Base-by-base conservation (phyloP, 2,329 filamentous ascomycete genomes). In the Sporothrix mexicana region DNA sequence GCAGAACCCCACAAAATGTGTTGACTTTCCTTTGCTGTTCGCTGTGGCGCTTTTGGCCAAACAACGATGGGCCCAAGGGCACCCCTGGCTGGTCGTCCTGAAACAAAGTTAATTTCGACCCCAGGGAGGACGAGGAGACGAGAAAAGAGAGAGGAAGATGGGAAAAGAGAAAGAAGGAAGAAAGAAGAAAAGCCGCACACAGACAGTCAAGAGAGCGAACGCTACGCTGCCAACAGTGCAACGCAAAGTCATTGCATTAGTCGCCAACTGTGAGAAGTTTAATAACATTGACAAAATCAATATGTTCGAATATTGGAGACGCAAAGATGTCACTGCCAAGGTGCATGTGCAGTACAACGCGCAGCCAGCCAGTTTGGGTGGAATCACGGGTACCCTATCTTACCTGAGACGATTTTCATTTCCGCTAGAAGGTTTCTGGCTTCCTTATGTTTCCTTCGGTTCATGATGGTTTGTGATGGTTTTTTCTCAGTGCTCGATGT, bases 41-140 rank as follows among this genome's bases (percentile, higher is more conserved):
- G 30, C 30, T 36, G 61, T 66, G 61, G 61, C 61, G 61, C 61
- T 66, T 25, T 45, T 66, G 41, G 61, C 61, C 61, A 47, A 47
- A 66, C 61, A 45, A 47, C 61, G 15, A 45, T 43, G 59, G 36
- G 15, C 7, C 59, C 59, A 17, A 61, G 8, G 25, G 45, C 61
- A 57, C 67, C 67, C 67, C 57, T 59, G 69, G 51, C 51, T 20
- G 36, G 25, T n/a, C 15, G 36, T 41, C 45, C 74, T 75, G 74
- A 75, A 75, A 75, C 74, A 71, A 69, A 70, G 69, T 53, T 74
- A 74, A 74, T 74, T 74, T 74, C 72, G 41, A 72, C 72, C 47
- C 23, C 66, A 47, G 71, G 23, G 23, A 20, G 59, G 43, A 8
- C 61, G 30, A 36, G 30, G 30, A 41, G 25, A 51, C n/a, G 47